Conservation (phyloP, 2,329 filamentous ascomycete genomes). For the Penicillium sp. region DNA sequence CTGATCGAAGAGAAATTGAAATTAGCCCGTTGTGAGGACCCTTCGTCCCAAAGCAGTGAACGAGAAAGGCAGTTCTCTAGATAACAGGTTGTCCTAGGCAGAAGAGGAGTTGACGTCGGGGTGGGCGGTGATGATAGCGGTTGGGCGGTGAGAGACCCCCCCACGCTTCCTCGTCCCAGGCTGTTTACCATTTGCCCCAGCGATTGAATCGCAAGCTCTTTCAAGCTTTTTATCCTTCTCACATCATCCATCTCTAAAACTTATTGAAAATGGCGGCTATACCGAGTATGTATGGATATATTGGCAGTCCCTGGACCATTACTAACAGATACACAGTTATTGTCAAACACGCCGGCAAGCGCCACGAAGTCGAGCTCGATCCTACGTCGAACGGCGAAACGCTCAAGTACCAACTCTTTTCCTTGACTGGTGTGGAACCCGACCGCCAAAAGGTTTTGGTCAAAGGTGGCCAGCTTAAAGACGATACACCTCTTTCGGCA, state of each 20-base stretch:
- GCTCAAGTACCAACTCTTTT: slow-evolving; percentile 94
- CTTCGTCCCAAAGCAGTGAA: slow-evolving; percentile 2
- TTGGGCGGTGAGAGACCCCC: slow-evolving; percentile 38
- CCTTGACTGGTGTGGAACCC: slow-evolving; percentile 91
- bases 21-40: not conserved
- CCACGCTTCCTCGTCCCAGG: slow-evolving; percentile 21
- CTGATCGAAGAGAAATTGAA: not conserved
- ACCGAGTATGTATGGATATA: slow-evolving; percentile 47
- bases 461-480: slow-evolving; percentile 91
- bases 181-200: slow-evolving; percentile 21
- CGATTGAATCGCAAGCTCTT: slow-evolving; percentile 12
- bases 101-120: slow-evolving; percentile 21
- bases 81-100: slow-evolving; percentile 18
- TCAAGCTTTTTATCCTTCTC: slow-evolving; percentile 9
- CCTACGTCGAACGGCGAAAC: slow-evolving; percentile 79
- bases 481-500: slow-evolving; percentile 83
- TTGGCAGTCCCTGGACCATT: not conserved
- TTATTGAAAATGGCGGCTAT: slow-evolving; percentile 53
- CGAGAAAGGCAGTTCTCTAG: not conserved
- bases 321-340: slow-evolving; percentile 60
- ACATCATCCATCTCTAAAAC: not conserved
- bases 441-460: slow-evolving; percentile 94
- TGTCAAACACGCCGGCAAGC: slow-evolving; percentile 94
- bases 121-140: slow-evolving; percentile 23
- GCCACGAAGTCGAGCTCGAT: slow-evolving; percentile 91